Conservation (phyloP, 192 early-diverging fungal species). For the Lunasporangiospora selenospora region DNA sequence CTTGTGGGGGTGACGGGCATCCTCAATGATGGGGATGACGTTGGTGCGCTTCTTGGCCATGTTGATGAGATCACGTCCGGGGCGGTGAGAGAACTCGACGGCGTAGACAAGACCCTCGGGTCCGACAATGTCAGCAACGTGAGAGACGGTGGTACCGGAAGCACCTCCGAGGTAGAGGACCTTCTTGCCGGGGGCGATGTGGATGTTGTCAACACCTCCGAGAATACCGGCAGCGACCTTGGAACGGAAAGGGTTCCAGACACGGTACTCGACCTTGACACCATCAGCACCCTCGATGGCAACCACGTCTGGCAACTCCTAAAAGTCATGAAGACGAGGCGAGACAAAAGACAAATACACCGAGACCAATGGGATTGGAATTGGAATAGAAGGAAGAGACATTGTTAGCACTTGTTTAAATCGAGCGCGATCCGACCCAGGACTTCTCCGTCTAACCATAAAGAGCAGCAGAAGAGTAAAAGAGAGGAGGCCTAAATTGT, state of each 20-base stretch:
- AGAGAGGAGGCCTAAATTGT: not conserved
- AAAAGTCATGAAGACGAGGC: slow-evolving; percentile 1
- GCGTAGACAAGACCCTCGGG: slow-evolving; percentile 97
- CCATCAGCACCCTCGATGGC: slow-evolving; percentile 75
- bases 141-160: slow-evolving; percentile 92
- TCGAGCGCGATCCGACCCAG: not conserved
- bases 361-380: not conserved
- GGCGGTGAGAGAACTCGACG: slow-evolving; percentile 99
- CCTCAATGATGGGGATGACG: slow-evolving; percentile 99
- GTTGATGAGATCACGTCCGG: slow-evolving; percentile 99
- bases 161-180: slow-evolving; percentile 98
- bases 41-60: slow-evolving; percentile 99
- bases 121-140: slow-evolving; percentile 98
- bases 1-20: slow-evolving; percentile 99
- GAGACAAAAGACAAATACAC: not conserved
- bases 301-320: slow-evolving; percentile 62
- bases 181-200: slow-evolving; percentile 95
- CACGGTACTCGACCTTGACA: slow-evolving; percentile 97
- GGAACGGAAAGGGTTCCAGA: slow-evolving; percentile 99
- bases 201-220: slow-evolving; percentile 95
- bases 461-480: not conserved
- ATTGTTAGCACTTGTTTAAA: not conserved
- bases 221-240: slow-evolving; percentile 98
- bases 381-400: not conserved
- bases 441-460: not conserved